Conservation (phyloP, 106 monocot species). For the Iris macrosiphon region DNA sequence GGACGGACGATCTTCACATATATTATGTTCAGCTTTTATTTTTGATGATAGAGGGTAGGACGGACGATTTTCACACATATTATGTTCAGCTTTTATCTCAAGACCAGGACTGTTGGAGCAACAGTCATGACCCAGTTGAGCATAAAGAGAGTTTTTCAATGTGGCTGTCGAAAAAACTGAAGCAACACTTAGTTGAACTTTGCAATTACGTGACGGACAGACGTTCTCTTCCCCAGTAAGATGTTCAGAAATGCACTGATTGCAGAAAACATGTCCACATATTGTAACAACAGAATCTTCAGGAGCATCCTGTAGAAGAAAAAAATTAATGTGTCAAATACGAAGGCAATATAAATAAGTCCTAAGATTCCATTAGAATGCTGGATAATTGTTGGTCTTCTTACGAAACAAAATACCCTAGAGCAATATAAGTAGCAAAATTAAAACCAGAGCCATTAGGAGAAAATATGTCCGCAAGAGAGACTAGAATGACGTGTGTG, state of each 20-base stretch:
- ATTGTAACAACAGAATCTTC: slow-evolving; percentile 91
- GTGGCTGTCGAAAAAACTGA: slow-evolving; percentile 70
- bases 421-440: no score
- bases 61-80: not conserved
- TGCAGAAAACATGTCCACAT: slow-evolving; percentile 94
- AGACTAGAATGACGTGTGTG: no score
- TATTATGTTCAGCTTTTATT: not conserved
- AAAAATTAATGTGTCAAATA: not conserved
- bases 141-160: slow-evolving; percentile 38
- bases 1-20: not conserved
- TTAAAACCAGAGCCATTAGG: no score
- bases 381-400: no score
- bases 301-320: slow-evolving; percentile 72
- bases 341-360: not conserved
- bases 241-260: slow-evolving; percentile 82
- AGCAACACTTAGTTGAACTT: slow-evolving; percentile 35
- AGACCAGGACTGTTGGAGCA: not conserved
- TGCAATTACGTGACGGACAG: slow-evolving; percentile 56
- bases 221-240: slow-evolving; percentile 65
- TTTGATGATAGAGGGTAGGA: no score
- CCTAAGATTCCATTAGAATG: not conserved
- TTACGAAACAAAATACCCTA: no score
- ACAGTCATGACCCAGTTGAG: slow-evolving; percentile 11
- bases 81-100: slow-evolving; percentile 1
- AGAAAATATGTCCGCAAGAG: no score